Evolutionary conservation across 371 early-diverging fungal genomes (phyloP), one percentile per base, ranked within the genome.

Genomic region (Syncephalastrum monosporum): DNA sequence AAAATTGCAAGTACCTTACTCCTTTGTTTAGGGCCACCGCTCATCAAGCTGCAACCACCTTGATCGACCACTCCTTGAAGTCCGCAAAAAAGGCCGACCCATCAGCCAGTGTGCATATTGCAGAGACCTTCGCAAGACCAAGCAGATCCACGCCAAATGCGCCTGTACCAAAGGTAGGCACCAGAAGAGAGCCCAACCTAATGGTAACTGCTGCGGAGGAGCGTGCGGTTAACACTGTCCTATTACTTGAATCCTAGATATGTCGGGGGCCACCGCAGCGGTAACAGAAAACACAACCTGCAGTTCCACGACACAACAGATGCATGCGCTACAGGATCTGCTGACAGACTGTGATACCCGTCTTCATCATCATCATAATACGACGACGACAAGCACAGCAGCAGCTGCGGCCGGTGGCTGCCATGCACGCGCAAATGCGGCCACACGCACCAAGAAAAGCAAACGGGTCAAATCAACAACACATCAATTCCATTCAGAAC

Each of bases 61-160:
- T 29, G 63, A 66, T 23, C 57, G 66, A 29, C 56, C 64, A 14
- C 50, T 64, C 14, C 51, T 64, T 16, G 59, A 55, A 48, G 56
- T 64, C 42, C 50, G 64, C n/a, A 55, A 53, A 52, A 59, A 68
- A 59, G 68, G 68, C 25, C 59, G 68, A 21, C 68, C 68, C 5
- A 55, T 63, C 13, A 68, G 55, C 6, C 68, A 68, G 48, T 68
- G 68, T 29, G 55, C 61, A 15, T 55, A 55, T 46, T 68, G 68
- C 56, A 57, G 68, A 38, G 68, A 68, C 38, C 49, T 64, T 33
- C 50, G 68, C 19, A 68, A 61, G 45, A 68, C 68, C 19, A 60
- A 64, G 41, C 68, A 68, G 21, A 55, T 68, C 14, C 68, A 68
- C 29, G 50, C 60, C 55, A 68, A 68, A 49, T 68, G 68, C 53